Conservation (phyloP, 2,329 filamentous ascomycete species). For the Apiospora marii region DNA sequence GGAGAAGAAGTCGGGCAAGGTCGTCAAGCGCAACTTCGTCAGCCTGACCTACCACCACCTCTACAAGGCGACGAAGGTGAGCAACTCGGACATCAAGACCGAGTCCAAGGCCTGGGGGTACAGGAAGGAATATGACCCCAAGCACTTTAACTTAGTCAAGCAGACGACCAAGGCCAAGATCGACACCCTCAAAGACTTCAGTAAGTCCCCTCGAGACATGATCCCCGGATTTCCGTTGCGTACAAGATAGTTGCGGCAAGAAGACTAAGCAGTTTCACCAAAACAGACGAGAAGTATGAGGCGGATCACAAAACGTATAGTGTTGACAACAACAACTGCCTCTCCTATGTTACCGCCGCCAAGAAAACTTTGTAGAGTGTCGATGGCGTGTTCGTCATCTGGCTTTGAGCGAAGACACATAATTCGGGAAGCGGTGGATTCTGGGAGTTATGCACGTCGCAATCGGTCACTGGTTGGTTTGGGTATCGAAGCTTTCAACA, state of each 20-base stretch:
- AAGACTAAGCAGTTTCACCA: not conserved
- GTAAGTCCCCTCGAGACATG: not conserved
- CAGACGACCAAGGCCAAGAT: not conserved
- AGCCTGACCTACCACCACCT: not conserved
- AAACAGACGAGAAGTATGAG: not conserved
- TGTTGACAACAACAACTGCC: slow-evolving; percentile 31
- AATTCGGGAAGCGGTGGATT: too few relatives aligned
- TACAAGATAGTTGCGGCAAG: too few relatives aligned
- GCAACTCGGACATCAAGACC: not conserved
- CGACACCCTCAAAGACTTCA: not conserved
- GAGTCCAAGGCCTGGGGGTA: not conserved
- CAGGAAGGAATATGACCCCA: not conserved
- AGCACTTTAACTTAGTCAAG: not conserved
- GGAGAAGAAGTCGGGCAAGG: not conserved
- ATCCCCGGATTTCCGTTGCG: too few relatives aligned
- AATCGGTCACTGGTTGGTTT: too few relatives aligned
- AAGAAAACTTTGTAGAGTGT: not conserved
- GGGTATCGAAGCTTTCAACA: too few relatives aligned
- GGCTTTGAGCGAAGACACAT: too few relatives aligned
- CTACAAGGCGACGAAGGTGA: not conserved
- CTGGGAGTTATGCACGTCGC: too few relatives aligned
- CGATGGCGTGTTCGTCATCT: not conserved
- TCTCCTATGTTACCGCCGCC: slow-evolving; percentile 24
- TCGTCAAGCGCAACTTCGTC: not conserved
- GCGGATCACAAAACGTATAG: slow-evolving; percentile 24